Percentiles rank a stretch among this genome's conserved stretches.
These are phyloP conservation scores for Aspergillus nomiae DNA, from an alignment of 2,329 filamentous ascomycete species.

Conservation along the genomic window DNA sequence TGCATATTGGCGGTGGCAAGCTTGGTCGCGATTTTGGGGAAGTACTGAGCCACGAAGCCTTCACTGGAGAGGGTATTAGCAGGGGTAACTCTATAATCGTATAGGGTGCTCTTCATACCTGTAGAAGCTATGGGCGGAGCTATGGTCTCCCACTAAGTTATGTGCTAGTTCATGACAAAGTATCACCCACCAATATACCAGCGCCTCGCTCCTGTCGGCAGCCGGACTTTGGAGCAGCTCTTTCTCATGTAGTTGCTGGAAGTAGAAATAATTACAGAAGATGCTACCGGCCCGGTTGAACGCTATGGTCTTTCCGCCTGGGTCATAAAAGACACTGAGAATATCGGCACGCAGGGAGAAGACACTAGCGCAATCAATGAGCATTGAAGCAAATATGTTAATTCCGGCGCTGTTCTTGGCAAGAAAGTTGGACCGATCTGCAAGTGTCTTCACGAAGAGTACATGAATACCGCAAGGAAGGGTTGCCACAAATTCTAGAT, in stretches of 20 bases:
- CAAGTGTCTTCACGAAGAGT: conserved; percentile 64
- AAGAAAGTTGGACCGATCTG: conserved; percentile 61
- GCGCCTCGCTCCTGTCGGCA: conserved; percentile 64
- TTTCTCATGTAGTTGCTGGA: conserved; percentile 71
- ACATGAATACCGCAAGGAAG: conserved; percentile 73
- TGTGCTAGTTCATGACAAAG: conserved; percentile 94
- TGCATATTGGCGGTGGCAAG: conserved; percentile 33
- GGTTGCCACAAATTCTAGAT: conserved; percentile 71
- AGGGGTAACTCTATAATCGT: conserved; percentile 4
- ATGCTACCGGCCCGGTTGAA: conserved; percentile 87
- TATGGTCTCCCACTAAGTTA: conserved; percentile 80
- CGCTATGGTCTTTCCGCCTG: conserved; percentile 77
- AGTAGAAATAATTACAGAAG: conserved; percentile 93
- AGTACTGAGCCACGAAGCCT: conserved; percentile 77
- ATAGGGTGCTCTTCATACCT: conserved; percentile 40
- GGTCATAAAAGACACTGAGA: conserved; percentile 87
- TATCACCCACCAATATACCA: conserved; percentile 93
- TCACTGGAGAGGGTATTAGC: conserved; percentile 52
- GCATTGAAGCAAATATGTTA: conserved; percentile 67
- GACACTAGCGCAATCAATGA: conserved; percentile 69
- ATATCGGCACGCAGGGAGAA: conserved; percentile 70
- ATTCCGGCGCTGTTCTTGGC: conserved; percentile 62
- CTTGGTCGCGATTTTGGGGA: conserved; percentile 66
- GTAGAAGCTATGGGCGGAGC: conserved; percentile 79
- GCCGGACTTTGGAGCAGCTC: conserved; percentile 43